A percentile compares a stretch with the other conserved stretches of the same genome.
These are phyloP conservation scores for Maudiozyma serrabonitensis DNA, from an alignment of 805 yeast species.

Conservation along the genomic window DNA sequence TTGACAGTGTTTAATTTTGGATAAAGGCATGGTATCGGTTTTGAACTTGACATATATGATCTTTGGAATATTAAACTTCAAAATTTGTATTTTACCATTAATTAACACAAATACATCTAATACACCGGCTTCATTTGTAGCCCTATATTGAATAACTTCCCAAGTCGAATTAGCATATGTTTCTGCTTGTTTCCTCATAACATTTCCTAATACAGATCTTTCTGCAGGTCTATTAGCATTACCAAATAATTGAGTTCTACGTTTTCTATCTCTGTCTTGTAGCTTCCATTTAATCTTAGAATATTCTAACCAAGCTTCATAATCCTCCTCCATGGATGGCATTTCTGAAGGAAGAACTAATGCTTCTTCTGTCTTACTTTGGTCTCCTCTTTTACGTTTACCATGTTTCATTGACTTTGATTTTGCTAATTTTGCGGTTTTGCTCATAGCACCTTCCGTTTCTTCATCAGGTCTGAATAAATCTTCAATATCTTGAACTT, in stretches of 20 bases:
- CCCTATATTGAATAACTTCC: slow-evolving; percentile 71
- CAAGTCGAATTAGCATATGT: slow-evolving; percentile 67
- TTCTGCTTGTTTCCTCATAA: slow-evolving; percentile 73
- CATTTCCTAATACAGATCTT: slow-evolving; percentile 53
- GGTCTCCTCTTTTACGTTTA: slow-evolving; percentile 26
- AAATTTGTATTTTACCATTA: slow-evolving; percentile 61
- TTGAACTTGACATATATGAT: slow-evolving; percentile 61
- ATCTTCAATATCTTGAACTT: slow-evolving; percentile 68
- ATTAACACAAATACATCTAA: slow-evolving; percentile 63
- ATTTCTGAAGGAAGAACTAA: slow-evolving; percentile 33
- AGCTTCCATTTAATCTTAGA: slow-evolving; percentile 84
- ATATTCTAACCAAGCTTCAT: slow-evolving; percentile 56
- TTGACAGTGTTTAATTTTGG: slow-evolving; percentile 39
- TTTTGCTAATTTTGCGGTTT: slow-evolving; percentile 27
- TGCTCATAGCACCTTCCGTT: slow-evolving; percentile 13
- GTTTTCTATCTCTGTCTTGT: slow-evolving; percentile 59
- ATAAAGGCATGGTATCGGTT: slow-evolving; percentile 33
- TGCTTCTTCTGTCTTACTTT: slow-evolving; percentile 37
- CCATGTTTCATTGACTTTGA: slow-evolving; percentile 29
- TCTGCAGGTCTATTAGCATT: slow-evolving; percentile 40
- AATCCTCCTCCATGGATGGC: slow-evolving; percentile 61
- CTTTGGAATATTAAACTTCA: slow-evolving; percentile 67
- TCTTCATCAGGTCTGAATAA: slow-evolving; percentile 31
- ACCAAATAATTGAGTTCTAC: slow-evolving; percentile 77
- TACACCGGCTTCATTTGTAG: slow-evolving; percentile 58